These are phyloP conservation scores for Penicillium argentinense DNA, from an alignment of 495 filamentous ascomycete species.

Conservation along the genomic window DNA sequence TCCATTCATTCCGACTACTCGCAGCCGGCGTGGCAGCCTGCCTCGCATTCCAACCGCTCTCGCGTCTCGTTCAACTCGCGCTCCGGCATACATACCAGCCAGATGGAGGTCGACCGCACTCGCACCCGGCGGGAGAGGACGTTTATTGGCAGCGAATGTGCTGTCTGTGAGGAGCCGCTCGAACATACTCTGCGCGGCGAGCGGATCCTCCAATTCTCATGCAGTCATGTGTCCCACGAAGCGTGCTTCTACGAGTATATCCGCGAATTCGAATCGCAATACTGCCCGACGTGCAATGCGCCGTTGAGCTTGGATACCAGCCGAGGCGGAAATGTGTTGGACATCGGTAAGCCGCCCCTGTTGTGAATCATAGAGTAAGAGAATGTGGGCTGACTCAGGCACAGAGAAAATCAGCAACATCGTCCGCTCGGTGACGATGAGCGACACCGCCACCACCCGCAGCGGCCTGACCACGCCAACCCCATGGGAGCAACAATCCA, in stretches of 20 bases:
- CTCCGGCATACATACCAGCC: slow-evolving; percentile 60
- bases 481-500: slow-evolving; percentile 58
- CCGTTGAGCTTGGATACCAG: slow-evolving; percentile 92
- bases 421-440: slow-evolving; percentile 78
- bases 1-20: slow-evolving; percentile 21
- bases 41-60: slow-evolving; percentile 32
- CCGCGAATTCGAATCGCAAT: slow-evolving; percentile 90
- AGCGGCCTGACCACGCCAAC: slow-evolving; percentile 56
- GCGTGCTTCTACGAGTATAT: slow-evolving; percentile 99
- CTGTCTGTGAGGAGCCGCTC: slow-evolving; percentile 94
- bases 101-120: slow-evolving; percentile 74
- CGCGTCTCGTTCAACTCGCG: slow-evolving; percentile 49
- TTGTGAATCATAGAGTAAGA: too few relatives aligned
- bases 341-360: too few relatives aligned
- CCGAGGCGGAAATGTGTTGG: slow-evolving; percentile 89
- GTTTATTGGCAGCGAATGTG: slow-evolving; percentile 91
- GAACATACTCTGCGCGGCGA: slow-evolving; percentile 96
- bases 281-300: slow-evolving; percentile 92
- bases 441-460: slow-evolving; percentile 53
- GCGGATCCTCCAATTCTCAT: slow-evolving; percentile 93
- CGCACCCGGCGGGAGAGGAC: slow-evolving; percentile 87
- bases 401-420: slow-evolving; percentile 94
- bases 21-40: slow-evolving; percentile 14
- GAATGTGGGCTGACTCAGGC: background rate
- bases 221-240: slow-evolving; percentile 93